Percentiles rank a stretch among this genome's conserved stretches.
Conservation (phyloP, 768 basidiomycete genomes). For the Tricholoma hemisulphureum region DNA sequence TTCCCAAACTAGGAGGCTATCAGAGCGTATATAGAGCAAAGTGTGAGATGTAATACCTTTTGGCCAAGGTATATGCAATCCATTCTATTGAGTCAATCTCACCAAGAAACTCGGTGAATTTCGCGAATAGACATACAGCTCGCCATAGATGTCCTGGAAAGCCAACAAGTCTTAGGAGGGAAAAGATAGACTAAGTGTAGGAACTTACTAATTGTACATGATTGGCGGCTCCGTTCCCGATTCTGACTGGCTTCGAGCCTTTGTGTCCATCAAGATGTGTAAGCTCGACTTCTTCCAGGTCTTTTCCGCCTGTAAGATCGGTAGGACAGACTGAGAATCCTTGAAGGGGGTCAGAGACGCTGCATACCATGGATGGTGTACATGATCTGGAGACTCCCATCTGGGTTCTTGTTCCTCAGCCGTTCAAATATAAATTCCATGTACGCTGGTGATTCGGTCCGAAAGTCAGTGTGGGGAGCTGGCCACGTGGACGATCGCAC, state of each 20-base stretch:
- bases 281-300: slow-evolving; percentile 82
- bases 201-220: slow-evolving; percentile 80
- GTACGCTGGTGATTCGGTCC: slow-evolving; percentile 66
- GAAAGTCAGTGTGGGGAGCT: slow-evolving; percentile 2
- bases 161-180: slow-evolving; percentile 1
- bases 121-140: slow-evolving; percentile 53
- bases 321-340: not conserved
- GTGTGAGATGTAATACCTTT: slow-evolving; percentile 54
- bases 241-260: slow-evolving; percentile 80
- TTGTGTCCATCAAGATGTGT: slow-evolving; percentile 87
- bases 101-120: too few relatives aligned
- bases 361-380: slow-evolving; percentile 85
- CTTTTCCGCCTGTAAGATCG: slow-evolving; percentile 56
- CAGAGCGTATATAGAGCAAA: not conserved
- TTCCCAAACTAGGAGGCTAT: slow-evolving; percentile 57
- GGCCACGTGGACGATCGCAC: slow-evolving; percentile 37
- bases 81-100: slow-evolving; percentile 50
- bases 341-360: not conserved
- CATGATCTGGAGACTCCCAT: slow-evolving; percentile 95
- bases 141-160: slow-evolving; percentile 90
- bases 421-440: slow-evolving; percentile 91
- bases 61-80: slow-evolving; percentile 97
- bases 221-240: slow-evolving; percentile 95
- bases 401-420: slow-evolving; percentile 77
- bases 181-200: slow-evolving; percentile 10